Conservation (phyloP, 192 early-diverging fungal genomes). For the Lobosporangium transversale region DNA sequence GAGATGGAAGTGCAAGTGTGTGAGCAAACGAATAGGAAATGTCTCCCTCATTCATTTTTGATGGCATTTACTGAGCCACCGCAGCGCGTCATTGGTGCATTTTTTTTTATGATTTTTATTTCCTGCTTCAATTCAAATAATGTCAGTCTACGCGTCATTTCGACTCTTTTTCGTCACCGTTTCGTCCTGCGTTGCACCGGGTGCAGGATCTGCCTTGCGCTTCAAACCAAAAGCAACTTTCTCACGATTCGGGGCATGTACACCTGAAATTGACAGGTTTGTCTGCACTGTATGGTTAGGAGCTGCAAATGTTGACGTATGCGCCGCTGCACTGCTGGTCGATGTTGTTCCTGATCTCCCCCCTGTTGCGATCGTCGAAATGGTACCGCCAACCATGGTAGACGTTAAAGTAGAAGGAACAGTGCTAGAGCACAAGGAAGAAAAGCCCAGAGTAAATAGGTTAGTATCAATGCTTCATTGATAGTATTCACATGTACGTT, state of each 20-base stretch:
- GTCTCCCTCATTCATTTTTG: too few relatives aligned
- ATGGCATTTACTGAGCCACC: too few relatives aligned
- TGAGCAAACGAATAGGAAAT: not conserved
- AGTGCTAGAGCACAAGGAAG: too few relatives aligned
- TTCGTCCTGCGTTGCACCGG: slow-evolving; percentile 39
- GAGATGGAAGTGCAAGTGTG: not conserved
- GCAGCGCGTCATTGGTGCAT: too few relatives aligned
- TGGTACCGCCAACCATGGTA: slow-evolving; percentile 15
- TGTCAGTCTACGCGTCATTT: not conserved
- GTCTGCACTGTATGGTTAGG: slow-evolving; percentile 42
- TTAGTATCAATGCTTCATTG: too few relatives aligned
- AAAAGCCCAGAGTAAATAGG: too few relatives aligned
- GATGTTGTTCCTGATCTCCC: slow-evolving; percentile 15
- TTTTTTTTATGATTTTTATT: too few relatives aligned
- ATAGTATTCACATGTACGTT: too few relatives aligned
- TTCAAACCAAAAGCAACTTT: slow-evolving; percentile 58
- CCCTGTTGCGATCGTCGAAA: slow-evolving; percentile 22
- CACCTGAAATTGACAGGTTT: slow-evolving; percentile 49
- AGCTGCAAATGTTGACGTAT: slow-evolving; percentile 20
- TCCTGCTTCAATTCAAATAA: not conserved
- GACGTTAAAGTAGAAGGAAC: slow-evolving; percentile 48
- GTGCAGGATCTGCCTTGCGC: slow-evolving; percentile 51
- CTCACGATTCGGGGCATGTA: slow-evolving; percentile 58
- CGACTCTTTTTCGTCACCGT: slow-evolving; percentile 22
- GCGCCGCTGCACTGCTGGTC: not conserved